These are phyloP conservation scores for Fusarium tupiense DNA, from an alignment of 2,329 filamentous ascomycete genomes.

Conservation along the genomic window DNA sequence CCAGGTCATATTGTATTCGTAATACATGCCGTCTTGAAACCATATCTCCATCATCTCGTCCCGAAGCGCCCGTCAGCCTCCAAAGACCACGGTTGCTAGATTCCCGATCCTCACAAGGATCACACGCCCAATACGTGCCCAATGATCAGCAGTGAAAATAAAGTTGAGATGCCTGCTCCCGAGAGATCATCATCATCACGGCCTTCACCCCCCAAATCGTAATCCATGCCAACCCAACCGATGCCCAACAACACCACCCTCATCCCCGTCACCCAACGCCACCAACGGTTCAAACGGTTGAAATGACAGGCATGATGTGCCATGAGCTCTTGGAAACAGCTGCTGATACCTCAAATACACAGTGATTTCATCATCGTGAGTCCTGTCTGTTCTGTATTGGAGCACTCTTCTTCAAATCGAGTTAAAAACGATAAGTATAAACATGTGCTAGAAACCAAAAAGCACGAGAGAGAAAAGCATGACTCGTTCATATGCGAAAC, in stretches of 20 bases:
- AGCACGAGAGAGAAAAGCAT: slow-evolving; percentile 20
- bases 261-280: slow-evolving; percentile 35
- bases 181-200: slow-evolving; percentile 23
- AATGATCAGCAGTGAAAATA: neutral
- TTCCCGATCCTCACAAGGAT: neutral
- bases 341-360: slow-evolving; percentile 10
- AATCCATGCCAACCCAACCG: slow-evolving; percentile 24
- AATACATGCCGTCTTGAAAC: neutral
- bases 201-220: slow-evolving; percentile 11
- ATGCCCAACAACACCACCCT: slow-evolving; percentile 38
- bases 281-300: slow-evolving; percentile 14
- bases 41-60: slow-evolving; percentile 2
- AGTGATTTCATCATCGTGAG: slow-evolving; percentile 15
- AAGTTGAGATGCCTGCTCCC: slow-evolving; percentile 10
- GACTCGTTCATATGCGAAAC: slow-evolving; percentile 23
- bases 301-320: slow-evolving; percentile 1
- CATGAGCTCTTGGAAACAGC: slow-evolving; percentile 20
- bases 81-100: neutral
- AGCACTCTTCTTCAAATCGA: slow-evolving; percentile 19
- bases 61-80: neutral
- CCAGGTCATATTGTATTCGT: slow-evolving; percentile 9
- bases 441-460: slow-evolving; percentile 27
- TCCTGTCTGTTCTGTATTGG: slow-evolving; percentile 33
- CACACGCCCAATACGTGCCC: slow-evolving; percentile 1
- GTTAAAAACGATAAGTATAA: slow-evolving; percentile 29